Conservation (phyloP, 2,329 filamentous ascomycete species). For the Venturia nashicola region DNA sequence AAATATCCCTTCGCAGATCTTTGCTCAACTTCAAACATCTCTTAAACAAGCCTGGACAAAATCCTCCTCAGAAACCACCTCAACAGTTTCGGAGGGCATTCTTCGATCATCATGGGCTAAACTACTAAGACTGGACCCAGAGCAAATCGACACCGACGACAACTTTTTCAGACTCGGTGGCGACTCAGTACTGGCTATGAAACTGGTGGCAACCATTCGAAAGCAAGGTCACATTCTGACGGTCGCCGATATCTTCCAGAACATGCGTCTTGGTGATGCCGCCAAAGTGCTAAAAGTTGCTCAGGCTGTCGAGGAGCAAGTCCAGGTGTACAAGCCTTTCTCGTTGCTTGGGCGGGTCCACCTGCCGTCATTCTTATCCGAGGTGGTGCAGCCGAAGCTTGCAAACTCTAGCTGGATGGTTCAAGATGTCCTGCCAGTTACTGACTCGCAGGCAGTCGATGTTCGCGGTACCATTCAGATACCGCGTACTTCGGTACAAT, state of each 20-base stretch:
- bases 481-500: constrained; percentile 50
- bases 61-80: not conserved
- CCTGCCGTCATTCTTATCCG: constrained; percentile 31
- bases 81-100: constrained; percentile 12
- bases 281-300: constrained; percentile 36
- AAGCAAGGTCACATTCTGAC: constrained; percentile 23
- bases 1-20: not conserved
- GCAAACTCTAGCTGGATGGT: constrained; percentile 39
- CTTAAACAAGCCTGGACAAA: not conserved
- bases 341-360: constrained; percentile 34
- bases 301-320: constrained; percentile 13
- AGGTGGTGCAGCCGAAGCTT: constrained; percentile 39
- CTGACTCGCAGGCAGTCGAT: constrained; percentile 47
- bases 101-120: constrained; percentile 17
- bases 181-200: constrained; percentile 35
- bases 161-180: constrained; percentile 35
- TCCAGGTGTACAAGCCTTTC: constrained; percentile 28
- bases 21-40: not conserved
- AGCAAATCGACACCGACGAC: constrained; percentile 25
- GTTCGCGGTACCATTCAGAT: constrained; percentile 44
- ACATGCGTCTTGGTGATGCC: constrained; percentile 37
- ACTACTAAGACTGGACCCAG: constrained; percentile 18
- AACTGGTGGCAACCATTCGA: constrained; percentile 27
- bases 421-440: constrained; percentile 43
- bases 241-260: constrained; percentile 32